Conservation (phyloP, 805 yeast genomes). For the Pichia ethanolica region DNA sequence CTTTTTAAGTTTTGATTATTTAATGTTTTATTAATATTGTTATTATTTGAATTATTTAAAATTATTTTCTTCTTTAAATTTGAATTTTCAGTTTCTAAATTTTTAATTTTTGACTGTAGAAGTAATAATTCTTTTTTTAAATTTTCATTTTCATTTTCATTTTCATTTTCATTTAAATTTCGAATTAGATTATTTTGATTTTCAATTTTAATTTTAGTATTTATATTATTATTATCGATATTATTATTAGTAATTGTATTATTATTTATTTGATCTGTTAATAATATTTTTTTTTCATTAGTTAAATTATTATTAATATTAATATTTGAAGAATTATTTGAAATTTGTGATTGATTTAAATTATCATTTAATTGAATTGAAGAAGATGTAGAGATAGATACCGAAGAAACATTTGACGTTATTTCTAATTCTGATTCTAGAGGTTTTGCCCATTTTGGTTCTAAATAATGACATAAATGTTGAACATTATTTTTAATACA, state of each 20-base stretch:
- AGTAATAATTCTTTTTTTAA: slow-evolving; percentile 19
- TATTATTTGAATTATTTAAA: not conserved
- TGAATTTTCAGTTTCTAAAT: slow-evolving; percentile 22
- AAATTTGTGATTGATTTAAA: too few relatives aligned
- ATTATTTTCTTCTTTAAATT: slow-evolving; percentile 14
- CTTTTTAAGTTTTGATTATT: slow-evolving; percentile 3
- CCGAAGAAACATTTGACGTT: too few relatives aligned
- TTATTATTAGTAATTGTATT: too few relatives aligned
- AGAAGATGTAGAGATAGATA: too few relatives aligned
- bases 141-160: slow-evolving; percentile 6
- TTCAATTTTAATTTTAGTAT: slow-evolving; percentile 16
- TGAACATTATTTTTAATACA: slow-evolving; percentile 52
- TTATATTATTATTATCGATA: too few relatives aligned
- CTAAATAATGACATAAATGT: slow-evolving; percentile 50
- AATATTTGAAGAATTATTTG: too few relatives aligned
- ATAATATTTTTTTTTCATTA: too few relatives aligned
- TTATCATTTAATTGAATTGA: too few relatives aligned
- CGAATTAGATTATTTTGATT: not conserved
- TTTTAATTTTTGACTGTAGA: slow-evolving; percentile 21
- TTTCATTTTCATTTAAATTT: not conserved
- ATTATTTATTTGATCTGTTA: too few relatives aligned
- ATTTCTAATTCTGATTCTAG: slow-evolving; percentile 15
- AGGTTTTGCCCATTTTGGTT: slow-evolving; percentile 52
- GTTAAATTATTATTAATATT: too few relatives aligned
- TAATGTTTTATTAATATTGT: not conserved